Conservation (phyloP, 2,329 filamentous ascomycete species). For the Penicillium hordei region DNA sequence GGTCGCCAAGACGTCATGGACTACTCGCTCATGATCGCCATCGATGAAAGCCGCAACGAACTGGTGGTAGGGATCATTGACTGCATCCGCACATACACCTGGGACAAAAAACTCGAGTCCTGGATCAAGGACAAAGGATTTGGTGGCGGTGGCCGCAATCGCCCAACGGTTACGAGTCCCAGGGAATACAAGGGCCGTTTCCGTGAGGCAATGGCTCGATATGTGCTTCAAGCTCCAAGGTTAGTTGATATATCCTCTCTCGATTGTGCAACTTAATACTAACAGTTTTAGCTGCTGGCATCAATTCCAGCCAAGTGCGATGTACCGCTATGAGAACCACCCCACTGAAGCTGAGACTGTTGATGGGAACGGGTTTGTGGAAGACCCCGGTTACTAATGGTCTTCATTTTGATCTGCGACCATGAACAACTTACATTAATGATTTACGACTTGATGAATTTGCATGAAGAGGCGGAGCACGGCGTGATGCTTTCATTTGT, state of each 20-base stretch:
- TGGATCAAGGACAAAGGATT: constrained; percentile 98
- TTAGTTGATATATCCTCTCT: constrained; percentile 27
- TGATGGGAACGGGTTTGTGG: constrained; percentile 17
- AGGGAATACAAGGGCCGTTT: constrained; percentile 98
- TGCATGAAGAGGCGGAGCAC: constrained; percentile 2
- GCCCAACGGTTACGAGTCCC: constrained; percentile 93
- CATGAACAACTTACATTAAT: constrained; percentile 1
- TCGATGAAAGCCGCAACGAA: constrained; percentile 85
- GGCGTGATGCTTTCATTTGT: background rate
- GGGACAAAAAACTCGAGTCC: constrained; percentile 99
- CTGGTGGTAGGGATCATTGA: constrained; percentile 97
- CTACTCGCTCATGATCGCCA: constrained; percentile 96
- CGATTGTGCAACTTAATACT: background rate
- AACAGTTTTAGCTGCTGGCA: constrained; percentile 45
- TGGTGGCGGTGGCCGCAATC: constrained; percentile 72
- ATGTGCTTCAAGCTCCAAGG: constrained; percentile 56
- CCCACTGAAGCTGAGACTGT: constrained; percentile 24
- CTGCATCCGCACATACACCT: constrained; percentile 97
- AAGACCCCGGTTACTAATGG: constrained; percentile 10
- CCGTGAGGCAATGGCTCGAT: constrained; percentile 92
- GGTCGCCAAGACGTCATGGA: constrained; percentile 98
- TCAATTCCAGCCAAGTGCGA: constrained; percentile 41
- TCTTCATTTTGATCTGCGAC: background rate
- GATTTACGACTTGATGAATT: constrained; percentile 21
- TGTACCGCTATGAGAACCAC: constrained; percentile 34